Evolutionary conservation across 805 yeast genomes (phyloP), one percentile per base, ranked within the genome.

Genomic region (Pichia paraexigua): DNA sequence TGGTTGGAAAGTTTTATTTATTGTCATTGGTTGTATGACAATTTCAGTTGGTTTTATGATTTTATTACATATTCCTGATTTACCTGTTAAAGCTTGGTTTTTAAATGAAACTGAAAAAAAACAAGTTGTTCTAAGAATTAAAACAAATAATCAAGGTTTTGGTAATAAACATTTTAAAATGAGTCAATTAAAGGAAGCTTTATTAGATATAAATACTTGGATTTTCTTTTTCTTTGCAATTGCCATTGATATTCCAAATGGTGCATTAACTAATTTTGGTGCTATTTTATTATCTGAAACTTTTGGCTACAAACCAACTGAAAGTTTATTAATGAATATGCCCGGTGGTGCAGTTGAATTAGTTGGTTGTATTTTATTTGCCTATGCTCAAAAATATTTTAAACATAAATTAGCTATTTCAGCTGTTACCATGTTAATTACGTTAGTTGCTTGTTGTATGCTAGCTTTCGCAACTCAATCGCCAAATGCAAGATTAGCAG

Each of bases 181-280:
- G 51, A 44, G 54, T 22, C 72, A 66, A 52, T 52, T 62, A 7
- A 54, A 51, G 41, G 69, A 65, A 46, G 62, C 66, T 17, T 45
- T 60, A 22, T 47, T 54, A 18, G 68, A 66, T 48, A 44, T 60
- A 53, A 63, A 65, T 25, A 79, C 81, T 4, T 72, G 77, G 72
- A 72, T 73, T 50, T 65, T 74, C 70, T 45, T 61, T 72, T 49
- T 59, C 25, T 52, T 50, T 40, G 63, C 57, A 21, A 47, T 61
- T 37, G 48, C 59, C 49, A 46, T 50, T 45, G 52, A 53, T 43
- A 72, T 63, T 44, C 73, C 61, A 66, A 63, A 63, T 46, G 67
- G 72, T 56, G 72, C 69, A 25, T 57, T 71, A 74, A 53, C 82
- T 76, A 55, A 76, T 46, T 73, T 78, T 55, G 74, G 75, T 20